Base-by-base conservation (phyloP, 495 filamentous ascomycete species). In the Penicillium psychrofluorescens region DNA sequence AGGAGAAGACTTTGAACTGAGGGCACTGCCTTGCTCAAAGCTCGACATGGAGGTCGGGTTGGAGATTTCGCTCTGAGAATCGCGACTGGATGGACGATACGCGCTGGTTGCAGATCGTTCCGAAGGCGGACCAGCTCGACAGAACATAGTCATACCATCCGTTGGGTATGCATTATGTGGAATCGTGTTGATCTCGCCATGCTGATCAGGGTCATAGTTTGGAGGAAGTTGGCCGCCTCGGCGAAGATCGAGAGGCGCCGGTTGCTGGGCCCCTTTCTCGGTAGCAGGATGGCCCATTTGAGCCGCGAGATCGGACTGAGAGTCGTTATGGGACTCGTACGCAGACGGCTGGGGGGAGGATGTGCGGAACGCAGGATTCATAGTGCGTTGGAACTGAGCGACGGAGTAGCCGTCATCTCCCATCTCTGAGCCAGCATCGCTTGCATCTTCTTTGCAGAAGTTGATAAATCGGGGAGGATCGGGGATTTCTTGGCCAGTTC, bases 131-230 rank as follows among this genome's bases (percentile, higher is more conserved):
- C 83, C 88, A 16, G 86, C 83, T 45, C 92, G 81, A 64, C 94
- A 97, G 50, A 95, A 86, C 86, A 97, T 95, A 2, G 92, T 97
- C 94, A 97, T 97, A 29, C 92, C 94, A 61, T 99, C 92, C 54
- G 86, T 80, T 5, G 91, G 92, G 57, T 95, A 95, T 13, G 90
- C 86, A 51, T 97, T 95, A 58, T 96, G 90, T 30, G 90, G 90
- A 11, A 95, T 77, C 16, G 76, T 64, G 2, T 80, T 67, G 43
- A 87, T 78, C 45, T 86, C 79, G 22, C 76, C 76, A 46, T 84
- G 78, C 50, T 84, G 77, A 31, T 61, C 64, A n/a, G 67, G 68
- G 34, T 76, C 69, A 38, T 74, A 71, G 47, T 77, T 72, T 8
- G 70, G 70, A 22, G 70, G 70, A 14, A 59, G 51, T 12, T 77